These are phyloP conservation scores for Cetraspora pellucida DNA, from an alignment of 192 early-diverging fungal species.

Conservation along the genomic window DNA sequence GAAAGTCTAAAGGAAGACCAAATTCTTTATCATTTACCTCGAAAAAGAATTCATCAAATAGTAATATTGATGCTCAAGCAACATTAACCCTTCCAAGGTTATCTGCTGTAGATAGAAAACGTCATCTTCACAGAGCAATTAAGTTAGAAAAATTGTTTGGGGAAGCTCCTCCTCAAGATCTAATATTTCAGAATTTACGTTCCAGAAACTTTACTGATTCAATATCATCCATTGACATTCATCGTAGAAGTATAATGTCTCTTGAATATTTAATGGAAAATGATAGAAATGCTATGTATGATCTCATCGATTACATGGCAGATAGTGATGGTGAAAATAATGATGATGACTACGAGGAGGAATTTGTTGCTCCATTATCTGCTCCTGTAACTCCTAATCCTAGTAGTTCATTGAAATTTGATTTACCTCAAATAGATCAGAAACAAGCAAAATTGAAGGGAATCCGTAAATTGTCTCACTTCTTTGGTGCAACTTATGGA, in stretches of 20 bases:
- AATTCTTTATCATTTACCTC: neutral
- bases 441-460: conserved; percentile 21
- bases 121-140: conserved; percentile 39
- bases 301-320: conserved; percentile 30
- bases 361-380: neutral
- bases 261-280: conserved; percentile 35
- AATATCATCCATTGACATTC: conserved; percentile 18
- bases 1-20: conserved; percentile 1
- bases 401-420: neutral
- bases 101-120: conserved; percentile 41
- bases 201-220: neutral
- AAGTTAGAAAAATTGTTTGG: conserved; percentile 50
- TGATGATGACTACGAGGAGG: neutral
- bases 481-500: conserved; percentile 31
- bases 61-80: neutral
- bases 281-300: conserved; percentile 27
- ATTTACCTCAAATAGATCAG: neutral
- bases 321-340: conserved; percentile 18
- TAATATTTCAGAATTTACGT: neutral
- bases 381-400: conserved; percentile 15
- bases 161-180: conserved; percentile 38
- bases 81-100: neutral
- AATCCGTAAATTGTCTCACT: conserved; percentile 27
- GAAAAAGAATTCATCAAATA: neutral
- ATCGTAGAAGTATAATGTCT: conserved; percentile 16